Conservation (phyloP, 2,329 filamentous ascomycete species). For the Clonostachys rhizophaga region DNA sequence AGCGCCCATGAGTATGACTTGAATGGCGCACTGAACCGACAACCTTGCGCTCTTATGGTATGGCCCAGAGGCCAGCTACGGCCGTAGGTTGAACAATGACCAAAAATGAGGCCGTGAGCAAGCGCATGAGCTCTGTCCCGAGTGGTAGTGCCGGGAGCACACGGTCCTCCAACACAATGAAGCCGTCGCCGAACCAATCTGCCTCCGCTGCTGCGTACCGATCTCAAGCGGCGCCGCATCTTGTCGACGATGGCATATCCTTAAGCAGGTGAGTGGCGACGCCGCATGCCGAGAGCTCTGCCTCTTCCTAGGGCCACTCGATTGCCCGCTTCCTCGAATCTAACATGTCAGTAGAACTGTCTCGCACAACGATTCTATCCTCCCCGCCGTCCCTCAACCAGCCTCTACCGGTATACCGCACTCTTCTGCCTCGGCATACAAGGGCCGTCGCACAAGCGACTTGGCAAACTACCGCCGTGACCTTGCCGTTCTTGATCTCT, state of each 20-base stretch:
- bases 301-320: neutral
- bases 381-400: neutral
- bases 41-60: neutral
- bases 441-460: conserved; percentile 53
- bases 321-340: neutral
- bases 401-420: neutral
- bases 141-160: conserved; percentile 57
- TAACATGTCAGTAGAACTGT: neutral
- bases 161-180: conserved; percentile 62
- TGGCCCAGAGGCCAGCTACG: conserved; percentile 1
- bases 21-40: too few species aligned
- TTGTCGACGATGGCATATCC: conserved; percentile 14
- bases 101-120: conserved; percentile 53
- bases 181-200: conserved; percentile 29
- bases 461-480: conserved; percentile 69
- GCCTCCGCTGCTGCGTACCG: conserved; percentile 21
- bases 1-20: too few species aligned
- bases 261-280: conserved; percentile 37
- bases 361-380: conserved; percentile 1
- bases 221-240: conserved; percentile 6
- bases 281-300: conserved; percentile 26
- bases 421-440: neutral
- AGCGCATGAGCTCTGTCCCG: conserved; percentile 48
- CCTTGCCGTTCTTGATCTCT: conserved; percentile 61
- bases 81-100: conserved; percentile 53